These are phyloP conservation scores for Dryas octopetala DNA, from an alignment of 306 rosid genomes.

Conservation along the genomic window DNA sequence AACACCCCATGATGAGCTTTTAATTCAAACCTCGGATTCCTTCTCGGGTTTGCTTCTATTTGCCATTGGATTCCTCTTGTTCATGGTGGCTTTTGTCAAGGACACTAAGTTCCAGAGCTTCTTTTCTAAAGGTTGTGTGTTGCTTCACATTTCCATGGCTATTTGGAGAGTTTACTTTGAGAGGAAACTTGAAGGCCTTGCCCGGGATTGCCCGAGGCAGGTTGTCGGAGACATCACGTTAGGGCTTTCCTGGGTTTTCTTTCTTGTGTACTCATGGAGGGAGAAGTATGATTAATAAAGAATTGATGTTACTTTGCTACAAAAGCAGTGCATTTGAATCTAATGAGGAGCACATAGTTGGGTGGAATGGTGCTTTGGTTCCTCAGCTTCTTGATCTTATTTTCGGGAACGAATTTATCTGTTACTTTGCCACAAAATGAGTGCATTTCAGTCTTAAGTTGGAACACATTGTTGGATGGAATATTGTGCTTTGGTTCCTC, in stretches of 20 bases:
- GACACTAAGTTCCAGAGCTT: conserved; percentile 82
- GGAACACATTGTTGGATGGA: background rate
- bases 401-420: background rate
- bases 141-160: conserved; percentile 86
- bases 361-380: conserved; percentile 4
- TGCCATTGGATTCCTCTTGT: conserved; percentile 63
- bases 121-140: conserved; percentile 82
- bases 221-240: conserved; percentile 71
- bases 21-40: conserved; percentile 75
- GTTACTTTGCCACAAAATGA: background rate
- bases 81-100: conserved; percentile 82
- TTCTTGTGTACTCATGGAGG: conserved; percentile 75
- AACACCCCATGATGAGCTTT: conserved; percentile 74
- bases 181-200: conserved; percentile 63
- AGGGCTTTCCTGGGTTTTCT: conserved; percentile 75
- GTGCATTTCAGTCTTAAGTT: background rate
- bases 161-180: conserved; percentile 76
- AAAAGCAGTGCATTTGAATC: background rate
- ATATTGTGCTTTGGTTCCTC: conserved; percentile 8
- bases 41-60: conserved; percentile 83
- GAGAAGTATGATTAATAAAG: conserved; percentile 74
- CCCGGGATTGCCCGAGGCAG: conserved; percentile 68
- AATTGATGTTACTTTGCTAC: background rate
- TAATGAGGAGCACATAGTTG: background rate
- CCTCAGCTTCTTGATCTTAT: background rate